Evolutionary conservation across 2,329 filamentous ascomycete species (phyloP), one percentile per base, ranked within the genome.

Genomic region (Ceratocystis lukuohia): DNA sequence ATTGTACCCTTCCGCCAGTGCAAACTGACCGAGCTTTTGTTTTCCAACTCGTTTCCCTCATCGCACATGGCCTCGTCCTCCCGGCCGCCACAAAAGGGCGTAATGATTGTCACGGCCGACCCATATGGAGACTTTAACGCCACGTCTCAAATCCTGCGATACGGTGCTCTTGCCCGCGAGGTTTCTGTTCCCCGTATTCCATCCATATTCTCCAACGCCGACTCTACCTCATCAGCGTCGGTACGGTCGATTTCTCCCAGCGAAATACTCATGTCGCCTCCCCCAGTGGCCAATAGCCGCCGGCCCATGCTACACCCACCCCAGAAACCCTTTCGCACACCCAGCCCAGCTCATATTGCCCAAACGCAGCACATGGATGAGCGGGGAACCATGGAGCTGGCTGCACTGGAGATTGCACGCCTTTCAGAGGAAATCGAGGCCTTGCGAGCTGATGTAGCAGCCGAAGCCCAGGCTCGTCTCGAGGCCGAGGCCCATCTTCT

Each of bases 41-140:
- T 94, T 74, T 91, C 89, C n/a, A 93, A 93, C 74, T 96, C 84
- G 22, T 97, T 87, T 78, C 91, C 82, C 69, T 74, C 81, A n/a
- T 75, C 79, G 46, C 77, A 81, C 67, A 73, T 78, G 5, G 70
- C 74, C 1, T 71, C 75, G 17, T 73, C 77, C 65, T 68, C 74
- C 1, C 84, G 86, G 17, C 84, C 85, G 69, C 88, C 91, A 0
- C 94, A 97, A 74, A 92, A 88, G 72, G 92, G 88, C 0, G 85
- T 96, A 71, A 97, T 99, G 92, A 88, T 99, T 66, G 93, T 97
- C 17, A 96, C 93, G 0, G 94, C 93, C 2, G 93, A 99, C 72
- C 90, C 94, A 0, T 77, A 89, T 12, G 93, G 94, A 46, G 94
- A 99, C 75, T 96, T 92, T 79, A 97, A 97, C 73, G 91, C 94